Base-by-base conservation (phyloP, 345 rosid genomes). In the Noccaea caerulescens region DNA sequence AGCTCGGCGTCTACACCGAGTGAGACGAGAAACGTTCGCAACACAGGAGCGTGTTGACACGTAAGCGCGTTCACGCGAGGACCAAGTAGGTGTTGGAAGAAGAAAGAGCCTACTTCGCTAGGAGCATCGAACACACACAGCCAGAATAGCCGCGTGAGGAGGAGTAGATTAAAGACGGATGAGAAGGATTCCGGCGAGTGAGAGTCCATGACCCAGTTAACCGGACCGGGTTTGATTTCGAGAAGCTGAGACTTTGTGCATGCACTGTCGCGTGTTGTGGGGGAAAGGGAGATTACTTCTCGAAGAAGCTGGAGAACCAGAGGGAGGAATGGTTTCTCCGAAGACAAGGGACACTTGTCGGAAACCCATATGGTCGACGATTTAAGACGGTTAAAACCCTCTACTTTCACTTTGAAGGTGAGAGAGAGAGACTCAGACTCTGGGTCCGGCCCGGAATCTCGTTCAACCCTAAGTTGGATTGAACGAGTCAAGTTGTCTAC, bases 181-280 rank as follows among this genome's bases (percentile, higher is more conserved):
- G 97, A 90, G 54, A 93, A 83, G 0, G 96, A 87, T 38, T 90
- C 97, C 0, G 86, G 84, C 1, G 97, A 79, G 80, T 93, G 93
- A 63, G 93, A 81, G 55, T 86, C 89, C 87, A 93, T 82, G 66
- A 93, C 80, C 98, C 98, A 90, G 18, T 82, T 62, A 49, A 90
- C 58, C 3, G 93, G 89, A 18, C 85, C 89, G 30, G 93, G 82
- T 72, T 81, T 84, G 63, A 93, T 80, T 43, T 80, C 83, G 3
- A 79, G 88, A 46, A 81, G 82, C 73, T 82, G 84, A 2, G 91
- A 77, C n/a, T 84, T 87, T 0, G 89, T 86, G 77, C 93, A 84
- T 0, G 84, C 66, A 82, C 79, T 57, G 1, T 78, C 82, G 9
- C 32, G 56, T 41, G 61, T 41, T 23, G 81, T 66, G 10, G 98